Percentiles rank a stretch among this genome's conserved stretches.
Evolutionary conservation across 139 green algal genomes (phyloP).

Genomic region (Tetradesmus obliquus): DNA sequence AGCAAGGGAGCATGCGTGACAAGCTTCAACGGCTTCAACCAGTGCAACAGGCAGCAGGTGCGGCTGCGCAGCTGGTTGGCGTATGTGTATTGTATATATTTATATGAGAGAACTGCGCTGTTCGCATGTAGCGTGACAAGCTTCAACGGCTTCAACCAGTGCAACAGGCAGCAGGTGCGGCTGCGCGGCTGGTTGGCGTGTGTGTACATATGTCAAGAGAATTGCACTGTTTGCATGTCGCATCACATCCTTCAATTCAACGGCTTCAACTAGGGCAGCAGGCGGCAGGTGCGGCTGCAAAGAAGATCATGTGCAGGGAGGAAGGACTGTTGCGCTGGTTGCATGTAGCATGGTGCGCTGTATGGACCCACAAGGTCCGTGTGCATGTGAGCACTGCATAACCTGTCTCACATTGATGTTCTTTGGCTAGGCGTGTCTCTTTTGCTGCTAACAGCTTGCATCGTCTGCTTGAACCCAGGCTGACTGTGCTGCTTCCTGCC

Average conservation of each 20-base stretch:
- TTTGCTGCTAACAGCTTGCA: too few relatives aligned
- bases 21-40: background rate
- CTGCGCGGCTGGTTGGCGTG: background rate
- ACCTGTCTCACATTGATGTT: too few relatives aligned
- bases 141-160: background rate
- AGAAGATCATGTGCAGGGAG: too few relatives aligned
- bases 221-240: too few relatives aligned
- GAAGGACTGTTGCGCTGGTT: too few relatives aligned
- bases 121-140: too few relatives aligned
- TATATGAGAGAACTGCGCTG: background rate
- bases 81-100: background rate
- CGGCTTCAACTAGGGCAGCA: conserved; percentile 13
- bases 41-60: conserved; percentile 17
- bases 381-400: too few relatives aligned
- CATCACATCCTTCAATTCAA: background rate
- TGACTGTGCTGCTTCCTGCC: background rate
- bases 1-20: background rate
- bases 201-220: background rate
- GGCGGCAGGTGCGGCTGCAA: background rate
- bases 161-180: conserved; percentile 3
- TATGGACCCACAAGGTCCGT: too few relatives aligned
- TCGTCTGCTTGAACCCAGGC: too few relatives aligned
- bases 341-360: too few relatives aligned
- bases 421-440: too few relatives aligned
- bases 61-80: background rate